Conservation (phyloP, 2,329 filamentous ascomycete species). For the Sporothrix sp. region DNA sequence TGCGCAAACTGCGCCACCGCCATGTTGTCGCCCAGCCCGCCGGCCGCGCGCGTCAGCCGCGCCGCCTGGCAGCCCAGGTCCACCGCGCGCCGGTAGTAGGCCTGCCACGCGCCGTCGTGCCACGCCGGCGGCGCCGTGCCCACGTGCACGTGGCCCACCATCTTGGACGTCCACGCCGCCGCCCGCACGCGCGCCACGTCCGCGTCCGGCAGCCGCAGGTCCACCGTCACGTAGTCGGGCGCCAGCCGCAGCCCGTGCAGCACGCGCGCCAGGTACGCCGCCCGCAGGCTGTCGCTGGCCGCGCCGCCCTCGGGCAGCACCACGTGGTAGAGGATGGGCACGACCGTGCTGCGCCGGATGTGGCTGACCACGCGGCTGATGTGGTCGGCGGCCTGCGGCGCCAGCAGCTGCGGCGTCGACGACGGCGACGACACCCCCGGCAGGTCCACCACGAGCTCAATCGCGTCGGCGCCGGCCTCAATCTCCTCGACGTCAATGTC, state of each 20-base stretch:
- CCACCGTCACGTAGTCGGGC: conserved; percentile 56
- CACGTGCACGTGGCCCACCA: conserved; percentile 47
- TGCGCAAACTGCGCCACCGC: conserved; percentile 38
- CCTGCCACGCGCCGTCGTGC: conserved; percentile 42
- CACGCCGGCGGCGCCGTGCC: conserved; percentile 39
- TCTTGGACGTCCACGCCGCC: conserved; percentile 45
- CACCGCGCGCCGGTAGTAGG: conserved; percentile 44
- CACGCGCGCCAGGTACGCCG: conserved; percentile 46
- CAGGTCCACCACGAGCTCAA: conserved; percentile 50
- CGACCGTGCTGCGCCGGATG: conserved; percentile 44
- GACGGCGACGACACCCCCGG: conserved; percentile 40
- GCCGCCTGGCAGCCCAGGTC: conserved; percentile 51
- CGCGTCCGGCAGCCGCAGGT: conserved; percentile 45
- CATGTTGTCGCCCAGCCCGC: conserved; percentile 44
- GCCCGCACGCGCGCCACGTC: conserved; percentile 39
- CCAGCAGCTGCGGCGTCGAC: conserved; percentile 4
- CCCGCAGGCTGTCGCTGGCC: conserved; percentile 25
- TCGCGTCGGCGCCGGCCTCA: conserved; percentile 48
- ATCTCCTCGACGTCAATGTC: conserved; percentile 41
- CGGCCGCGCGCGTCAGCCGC: conserved; percentile 47
- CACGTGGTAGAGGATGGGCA: conserved; percentile 48
- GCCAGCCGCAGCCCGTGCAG: conserved; percentile 54
- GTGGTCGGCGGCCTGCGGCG: conserved; percentile 26
- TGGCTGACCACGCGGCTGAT: conserved; percentile 47
- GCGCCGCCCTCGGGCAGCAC: conserved; percentile 30